Base-by-base conservation (phyloP, 371 early-diverging fungal genomes). In the Mortierella sp. region DNA sequence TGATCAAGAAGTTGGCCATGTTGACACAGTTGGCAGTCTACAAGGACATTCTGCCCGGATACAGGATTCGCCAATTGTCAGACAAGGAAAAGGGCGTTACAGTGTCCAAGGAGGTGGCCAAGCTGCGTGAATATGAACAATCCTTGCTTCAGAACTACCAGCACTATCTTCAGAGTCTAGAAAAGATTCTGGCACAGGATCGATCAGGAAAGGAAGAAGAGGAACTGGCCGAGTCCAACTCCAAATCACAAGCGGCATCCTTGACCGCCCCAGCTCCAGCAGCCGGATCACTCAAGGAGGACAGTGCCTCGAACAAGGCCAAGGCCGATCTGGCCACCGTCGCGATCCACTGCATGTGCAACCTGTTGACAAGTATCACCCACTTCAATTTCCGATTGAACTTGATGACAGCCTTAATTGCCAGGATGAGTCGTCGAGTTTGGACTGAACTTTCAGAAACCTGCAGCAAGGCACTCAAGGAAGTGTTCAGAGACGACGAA, bases 341-440 rank as follows among this genome's bases (percentile, higher is more conserved):
- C 27, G 91, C 93, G 6, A 78, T 92, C 14, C 85, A 85, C 46
- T 93, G 93, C 81, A 73, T 94, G 79, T 89, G 92, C 51, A 87
- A 86, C 58, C 86, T 97, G 4, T 80, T 95, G 60, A 88, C 86
- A 3, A 82, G 87, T 16, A 89, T 91, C 37, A 87, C 95, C 5
- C 95, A 96, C 79, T 97, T 97, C 82, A 97, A 97, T 82, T 96
- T 93, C 72, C 89, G 96, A 57, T 66, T 89, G 31, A 94, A 97
- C 61, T 67, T 97, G 47, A 86, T 97, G 86, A 91, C 90, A 3
- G 86, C 91, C 6, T 78, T 96, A 34, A 89, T 95, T 4, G 78
- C 85, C 17, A 84, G 89, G 52, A 90, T 94, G 86, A 88, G 88
- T 40, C 66, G 65, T 22, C 60, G 65, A 14, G 51, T 34, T 44